A percentile compares a stretch with the other conserved stretches of the same genome.
Conservation (phyloP, 306 rosid species). For the Trifolium dubium region DNA sequence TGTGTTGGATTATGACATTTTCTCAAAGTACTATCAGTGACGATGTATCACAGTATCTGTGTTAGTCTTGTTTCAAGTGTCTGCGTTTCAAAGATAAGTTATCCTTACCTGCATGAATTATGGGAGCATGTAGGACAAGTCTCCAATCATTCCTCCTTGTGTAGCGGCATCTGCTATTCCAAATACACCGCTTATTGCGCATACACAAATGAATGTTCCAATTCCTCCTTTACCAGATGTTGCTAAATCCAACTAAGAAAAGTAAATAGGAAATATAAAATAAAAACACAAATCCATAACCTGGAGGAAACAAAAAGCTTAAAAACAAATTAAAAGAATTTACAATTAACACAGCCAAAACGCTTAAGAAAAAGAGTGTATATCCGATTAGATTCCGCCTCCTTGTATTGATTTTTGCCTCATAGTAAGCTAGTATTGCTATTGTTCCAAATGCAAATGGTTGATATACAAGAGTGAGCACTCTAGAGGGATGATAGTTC, state of each 20-base stretch:
- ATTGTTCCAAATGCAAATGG: slow-evolving; percentile 83
- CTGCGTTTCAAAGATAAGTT: neutral
- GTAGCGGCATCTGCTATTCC: slow-evolving; percentile 90
- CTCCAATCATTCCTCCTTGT: slow-evolving; percentile 97
- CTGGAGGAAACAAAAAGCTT: slow-evolving; percentile 6
- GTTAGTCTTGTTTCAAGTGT: no score
- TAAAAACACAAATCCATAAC: slow-evolving; percentile 4
- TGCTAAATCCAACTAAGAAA: slow-evolving; percentile 83
- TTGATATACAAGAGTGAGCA: slow-evolving; percentile 84
- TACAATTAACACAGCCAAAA: slow-evolving; percentile 67
- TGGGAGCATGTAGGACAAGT: slow-evolving; percentile 79
- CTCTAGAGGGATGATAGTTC: slow-evolving; percentile 80
- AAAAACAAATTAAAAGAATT: slow-evolving; percentile 33
- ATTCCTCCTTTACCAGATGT: slow-evolving; percentile 89
- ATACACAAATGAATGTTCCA: slow-evolving; percentile 75
- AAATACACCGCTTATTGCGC: slow-evolving; percentile 68
- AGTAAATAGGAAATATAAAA: slow-evolving; percentile 14
- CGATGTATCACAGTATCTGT: no score
- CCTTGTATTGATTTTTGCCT: slow-evolving; percentile 72
- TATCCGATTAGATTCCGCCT: slow-evolving; percentile 70
- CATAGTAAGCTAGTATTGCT: slow-evolving; percentile 57
- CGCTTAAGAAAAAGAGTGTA: slow-evolving; percentile 59
- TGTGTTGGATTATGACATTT: no score
- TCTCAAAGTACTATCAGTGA: no score
- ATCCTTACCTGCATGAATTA: slow-evolving; percentile 73